Evolutionary conservation across 768 basidiomycete genomes (phyloP).

Genomic region (Strobilomyces echinocephalus): DNA sequence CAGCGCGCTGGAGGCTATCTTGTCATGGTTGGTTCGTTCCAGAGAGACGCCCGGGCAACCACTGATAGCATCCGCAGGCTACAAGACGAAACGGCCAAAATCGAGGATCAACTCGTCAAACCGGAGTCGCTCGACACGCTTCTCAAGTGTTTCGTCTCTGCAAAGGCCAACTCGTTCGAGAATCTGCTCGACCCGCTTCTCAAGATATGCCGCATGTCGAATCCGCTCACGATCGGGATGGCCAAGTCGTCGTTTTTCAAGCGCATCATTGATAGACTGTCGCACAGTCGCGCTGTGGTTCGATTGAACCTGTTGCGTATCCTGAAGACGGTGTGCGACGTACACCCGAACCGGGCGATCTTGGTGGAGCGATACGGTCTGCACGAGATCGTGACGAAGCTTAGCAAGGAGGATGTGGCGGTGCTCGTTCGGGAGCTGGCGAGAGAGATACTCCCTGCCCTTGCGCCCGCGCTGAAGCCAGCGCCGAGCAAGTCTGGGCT

Average conservation of each 20-base stretch:
- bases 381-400: conserved; percentile 70
- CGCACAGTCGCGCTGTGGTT: conserved; percentile 73
- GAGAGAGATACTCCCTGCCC: conserved; percentile 74
- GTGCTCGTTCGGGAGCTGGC: conserved; percentile 89
- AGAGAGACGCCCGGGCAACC: background rate
- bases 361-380: conserved; percentile 81
- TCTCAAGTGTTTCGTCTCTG: conserved; percentile 73
- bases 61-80: conserved; percentile 50
- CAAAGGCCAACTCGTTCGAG: conserved; percentile 89
- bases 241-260: conserved; percentile 82
- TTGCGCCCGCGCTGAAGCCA: conserved; percentile 68
- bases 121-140: conserved; percentile 59
- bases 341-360: conserved; percentile 78
- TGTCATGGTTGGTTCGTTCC: conserved; percentile 65
- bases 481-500: conserved; percentile 28
- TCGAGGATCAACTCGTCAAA: conserved; percentile 84
- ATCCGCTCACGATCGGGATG: conserved; percentile 66
- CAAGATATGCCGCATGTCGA: conserved; percentile 84
- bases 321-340: conserved; percentile 80
- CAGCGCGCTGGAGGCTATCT: conserved; percentile 82
- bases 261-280: conserved; percentile 79
- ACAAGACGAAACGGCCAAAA: conserved; percentile 90
- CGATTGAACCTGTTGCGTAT: conserved; percentile 87
- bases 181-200: conserved; percentile 88
- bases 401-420: conserved; percentile 84